These are phyloP conservation scores for Apiospora kogelbergensis DNA, from an alignment of 2,329 filamentous ascomycete genomes.

Conservation along the genomic window DNA sequence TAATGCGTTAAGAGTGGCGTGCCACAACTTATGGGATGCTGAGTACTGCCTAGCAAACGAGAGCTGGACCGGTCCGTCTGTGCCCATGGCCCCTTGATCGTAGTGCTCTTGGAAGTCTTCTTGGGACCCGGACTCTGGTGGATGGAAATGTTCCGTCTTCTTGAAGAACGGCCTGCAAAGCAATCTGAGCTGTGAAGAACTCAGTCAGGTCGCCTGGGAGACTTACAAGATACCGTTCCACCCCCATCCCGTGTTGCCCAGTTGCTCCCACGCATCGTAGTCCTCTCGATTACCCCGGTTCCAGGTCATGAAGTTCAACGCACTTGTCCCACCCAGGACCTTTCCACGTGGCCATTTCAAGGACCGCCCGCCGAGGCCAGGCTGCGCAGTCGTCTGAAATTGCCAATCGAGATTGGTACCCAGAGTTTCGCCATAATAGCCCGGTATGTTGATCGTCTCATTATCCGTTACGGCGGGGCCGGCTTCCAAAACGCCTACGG, in stretches of 20 bases:
- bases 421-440: constrained; percentile 34
- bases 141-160: constrained; percentile 47
- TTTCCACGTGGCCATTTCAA: constrained; percentile 44
- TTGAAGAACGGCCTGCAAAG: constrained; percentile 47
- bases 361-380: constrained; percentile 36
- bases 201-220: not conserved
- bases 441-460: constrained; percentile 34
- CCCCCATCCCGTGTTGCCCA: constrained; percentile 60
- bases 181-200: not conserved
- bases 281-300: constrained; percentile 46
- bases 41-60: constrained; percentile 43
- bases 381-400: constrained; percentile 39
- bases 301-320: constrained; percentile 60
- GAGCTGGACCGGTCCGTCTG: constrained; percentile 46
- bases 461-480: constrained; percentile 30
- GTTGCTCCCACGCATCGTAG: constrained; percentile 55
- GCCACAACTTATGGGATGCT: constrained; percentile 45
- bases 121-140: constrained; percentile 30
- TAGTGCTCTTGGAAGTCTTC: constrained; percentile 37
- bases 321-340: constrained; percentile 62
- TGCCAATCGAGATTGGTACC: constrained; percentile 41
- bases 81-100: constrained; percentile 41
- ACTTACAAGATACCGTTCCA: constrained; percentile 46
- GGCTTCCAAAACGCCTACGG: constrained; percentile 46
- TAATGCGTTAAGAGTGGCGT: constrained; percentile 37